phyloP scores from a whole-genome alignment of 257 asterid species.

The Eucommia ulmoides region DNA sequence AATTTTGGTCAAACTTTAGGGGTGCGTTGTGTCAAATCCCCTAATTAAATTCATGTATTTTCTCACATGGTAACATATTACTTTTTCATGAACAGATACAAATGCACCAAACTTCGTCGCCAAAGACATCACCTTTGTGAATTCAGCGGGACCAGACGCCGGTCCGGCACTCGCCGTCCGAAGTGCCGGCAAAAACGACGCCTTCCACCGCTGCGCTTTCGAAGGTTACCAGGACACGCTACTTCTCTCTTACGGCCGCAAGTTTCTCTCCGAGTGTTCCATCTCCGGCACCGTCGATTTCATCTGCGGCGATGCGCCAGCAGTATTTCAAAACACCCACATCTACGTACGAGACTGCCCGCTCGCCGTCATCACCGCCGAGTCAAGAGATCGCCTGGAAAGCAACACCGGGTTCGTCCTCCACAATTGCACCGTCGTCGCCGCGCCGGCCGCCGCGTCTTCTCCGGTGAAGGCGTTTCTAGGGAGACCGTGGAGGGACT shows the following conservation, averaged over 20 bases:
- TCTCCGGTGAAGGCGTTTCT: not conserved
- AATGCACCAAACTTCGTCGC: not conserved
- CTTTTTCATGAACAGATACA: too few relatives aligned
- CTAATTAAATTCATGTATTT: too few relatives aligned
- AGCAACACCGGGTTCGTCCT: not conserved
- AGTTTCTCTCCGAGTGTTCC: too few relatives aligned
- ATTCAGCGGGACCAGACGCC: not conserved
- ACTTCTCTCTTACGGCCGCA: not conserved
- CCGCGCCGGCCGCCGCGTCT: not conserved
- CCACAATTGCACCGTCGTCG: not conserved
- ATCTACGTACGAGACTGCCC: not conserved
- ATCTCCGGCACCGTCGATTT: not conserved
- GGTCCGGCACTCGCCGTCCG: not conserved
- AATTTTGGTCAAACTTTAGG: too few relatives aligned
- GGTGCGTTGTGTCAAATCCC: too few relatives aligned
- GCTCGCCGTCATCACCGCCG: not conserved
- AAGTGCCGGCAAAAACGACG: not conserved
- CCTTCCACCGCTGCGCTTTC: not conserved
- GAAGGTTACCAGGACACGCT: not conserved
- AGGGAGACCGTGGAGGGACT: not conserved
- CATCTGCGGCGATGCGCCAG: not conserved
- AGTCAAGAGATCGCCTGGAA: not conserved
- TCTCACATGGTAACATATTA: too few relatives aligned
- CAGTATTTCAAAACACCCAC: not conserved
- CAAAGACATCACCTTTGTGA: not conserved